Base-by-base conservation (phyloP, 2,329 filamentous ascomycete species). In the Thielaviopsis cerberus region DNA sequence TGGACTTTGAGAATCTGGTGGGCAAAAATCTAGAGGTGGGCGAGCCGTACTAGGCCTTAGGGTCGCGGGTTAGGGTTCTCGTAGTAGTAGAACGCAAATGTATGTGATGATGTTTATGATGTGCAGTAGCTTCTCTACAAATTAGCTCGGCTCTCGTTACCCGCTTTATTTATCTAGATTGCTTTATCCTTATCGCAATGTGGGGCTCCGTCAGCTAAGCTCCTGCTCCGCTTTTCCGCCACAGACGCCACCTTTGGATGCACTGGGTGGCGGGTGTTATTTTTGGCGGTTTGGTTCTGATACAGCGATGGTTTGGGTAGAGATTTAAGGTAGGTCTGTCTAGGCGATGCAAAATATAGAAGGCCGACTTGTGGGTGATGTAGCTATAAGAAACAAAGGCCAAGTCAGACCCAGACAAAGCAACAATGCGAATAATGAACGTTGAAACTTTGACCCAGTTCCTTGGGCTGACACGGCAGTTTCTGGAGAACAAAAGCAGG, bases 1-100 rank as follows among this genome's bases (percentile, higher is more conserved):
- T 98, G 30, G 91, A 98, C 69, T 97, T 98, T 67, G 80, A 79
- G 58, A 87, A 87, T 63, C 70, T 97, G 58, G 82, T 96, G 15
- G 87, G 85, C 17, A 76, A 76, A 63, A 81, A 77, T 45, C 64
- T 75, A 51, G 66, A 52, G 51, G 30, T 13, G 22, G 15, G 70
- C 51, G 66, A 66, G 53, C n/a, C n/a, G 41, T 48, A 48, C 63
- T 30, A 45, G 27, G 27, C 11, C 27, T 5, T 30, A 30, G 20
- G 20, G 27, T 17, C 17, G 23, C 11, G 4, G 25, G 25, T 3
- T 4, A 54, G 63, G 53, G 10, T 26, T n/a, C n/a, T n/a, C n/a
- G 15, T 17, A 11, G 22, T 55, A 20, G 30, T 45, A 24, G 27
- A 15, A 30, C 13, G 11, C 27, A 30, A 6, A 11, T 30, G 27